Evolutionary conservation across 2,329 filamentous ascomycete species (phyloP).

Genomic region (Amesomyces nigricolor): DNA sequence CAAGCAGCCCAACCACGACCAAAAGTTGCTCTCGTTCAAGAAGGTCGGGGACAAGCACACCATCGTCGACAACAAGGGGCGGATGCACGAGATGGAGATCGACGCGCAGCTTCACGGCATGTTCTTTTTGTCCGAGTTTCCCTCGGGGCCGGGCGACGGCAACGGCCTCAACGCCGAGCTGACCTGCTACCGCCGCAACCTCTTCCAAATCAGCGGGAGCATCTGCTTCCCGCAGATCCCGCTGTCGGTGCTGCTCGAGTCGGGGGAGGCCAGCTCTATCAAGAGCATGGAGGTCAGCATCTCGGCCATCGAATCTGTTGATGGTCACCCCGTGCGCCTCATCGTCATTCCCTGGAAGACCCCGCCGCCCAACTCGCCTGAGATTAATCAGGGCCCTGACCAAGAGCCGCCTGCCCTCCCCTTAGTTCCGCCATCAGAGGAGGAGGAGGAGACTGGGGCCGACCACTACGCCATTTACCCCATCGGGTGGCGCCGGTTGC

Average conservation of each 20-base stretch:
- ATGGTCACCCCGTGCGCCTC: slow-evolving; percentile 84
- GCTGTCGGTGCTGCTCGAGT: slow-evolving; percentile 75
- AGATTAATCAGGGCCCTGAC: slow-evolving; percentile 60
- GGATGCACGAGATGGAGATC: slow-evolving; percentile 56
- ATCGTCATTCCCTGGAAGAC: slow-evolving; percentile 99
- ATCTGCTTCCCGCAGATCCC: slow-evolving; percentile 44
- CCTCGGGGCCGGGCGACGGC: slow-evolving; percentile 55
- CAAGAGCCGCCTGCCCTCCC: slow-evolving; percentile 83
- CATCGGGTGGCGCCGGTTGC: slow-evolving; percentile 87
- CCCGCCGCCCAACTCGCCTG: slow-evolving; percentile 71
- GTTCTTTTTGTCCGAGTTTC: slow-evolving; percentile 82
- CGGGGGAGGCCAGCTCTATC: slow-evolving; percentile 78
- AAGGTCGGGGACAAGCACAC: slow-evolving; percentile 54
- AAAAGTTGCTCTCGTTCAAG: slow-evolving; percentile 56
- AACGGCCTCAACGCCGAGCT: slow-evolving; percentile 67
- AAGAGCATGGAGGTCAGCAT: slow-evolving; percentile 79
- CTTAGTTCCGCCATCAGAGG: slow-evolving; percentile 61
- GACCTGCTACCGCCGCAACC: slow-evolving; percentile 90
- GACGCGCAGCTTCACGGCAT: slow-evolving; percentile 77
- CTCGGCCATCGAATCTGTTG: slow-evolving; percentile 89
- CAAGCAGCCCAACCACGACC: slow-evolving; percentile 54
- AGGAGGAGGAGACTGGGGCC: slow-evolving; percentile 55
- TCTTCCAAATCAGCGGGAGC: slow-evolving; percentile 86
- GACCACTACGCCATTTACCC: slow-evolving; percentile 80
- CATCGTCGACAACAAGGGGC: slow-evolving; percentile 53